Evolutionary conservation across 257 asterid genomes (phyloP).

Genomic region (Echium plantagineum): DNA sequence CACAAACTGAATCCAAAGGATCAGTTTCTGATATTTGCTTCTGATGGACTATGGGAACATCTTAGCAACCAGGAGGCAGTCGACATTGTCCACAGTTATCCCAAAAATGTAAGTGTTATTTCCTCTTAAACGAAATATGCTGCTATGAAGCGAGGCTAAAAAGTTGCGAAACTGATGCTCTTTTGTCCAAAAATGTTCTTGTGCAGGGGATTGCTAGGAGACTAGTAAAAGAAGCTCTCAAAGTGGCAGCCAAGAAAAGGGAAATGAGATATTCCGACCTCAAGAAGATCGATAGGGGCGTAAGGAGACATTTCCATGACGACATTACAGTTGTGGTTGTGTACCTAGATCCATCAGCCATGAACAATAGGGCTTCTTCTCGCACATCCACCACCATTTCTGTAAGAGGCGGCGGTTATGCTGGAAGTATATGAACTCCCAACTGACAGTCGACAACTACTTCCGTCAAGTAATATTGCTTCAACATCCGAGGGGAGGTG

Average conservation of each 20-base stretch:
- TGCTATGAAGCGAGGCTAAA: not conserved
- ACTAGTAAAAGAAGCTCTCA: constrained; percentile 20
- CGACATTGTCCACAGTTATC: constrained; percentile 17
- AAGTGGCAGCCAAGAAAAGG: constrained; percentile 25
- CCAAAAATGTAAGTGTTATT: constrained; percentile 13
- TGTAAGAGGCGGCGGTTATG: not conserved
- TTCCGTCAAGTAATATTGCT: not conserved
- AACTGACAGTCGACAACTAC: not conserved
- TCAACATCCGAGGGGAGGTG: not conserved
- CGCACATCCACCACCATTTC: not conserved
- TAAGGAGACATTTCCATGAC: constrained; percentile 26
- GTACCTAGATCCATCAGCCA: constrained; percentile 13
- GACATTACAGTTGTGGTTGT: constrained; percentile 25
- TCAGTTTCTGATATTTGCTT: constrained; percentile 22
- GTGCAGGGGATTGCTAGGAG: constrained; percentile 24
- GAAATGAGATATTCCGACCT: constrained; percentile 27
- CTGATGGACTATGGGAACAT: constrained; percentile 28
- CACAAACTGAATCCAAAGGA: constrained; percentile 16
- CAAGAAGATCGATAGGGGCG: constrained; percentile 18
- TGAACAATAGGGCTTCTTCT: not conserved
- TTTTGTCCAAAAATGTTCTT: not conserved
- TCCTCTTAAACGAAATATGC: not conserved
- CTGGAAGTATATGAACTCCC: not conserved
- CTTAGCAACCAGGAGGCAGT: constrained; percentile 20
- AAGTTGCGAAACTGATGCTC: not conserved